Evolutionary conservation across 2,329 filamentous ascomycete species (phyloP).

Genomic region (Colletotrichum sp.): DNA sequence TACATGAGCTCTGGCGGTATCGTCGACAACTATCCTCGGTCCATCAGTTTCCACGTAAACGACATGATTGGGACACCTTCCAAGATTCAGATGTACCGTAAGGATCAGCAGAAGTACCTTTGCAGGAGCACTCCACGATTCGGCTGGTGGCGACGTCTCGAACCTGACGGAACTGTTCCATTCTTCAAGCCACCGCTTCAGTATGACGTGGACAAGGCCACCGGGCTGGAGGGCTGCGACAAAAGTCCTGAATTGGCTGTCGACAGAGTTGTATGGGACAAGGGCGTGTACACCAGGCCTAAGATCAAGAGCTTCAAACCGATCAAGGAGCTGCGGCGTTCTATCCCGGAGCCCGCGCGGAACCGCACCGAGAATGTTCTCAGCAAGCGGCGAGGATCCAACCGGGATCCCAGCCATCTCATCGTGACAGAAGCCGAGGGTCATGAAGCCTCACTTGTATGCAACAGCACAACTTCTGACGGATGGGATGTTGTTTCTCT

Average conservation of each 20-base stretch:
- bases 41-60: constrained; percentile 25
- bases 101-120: constrained; percentile 13
- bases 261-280: constrained; percentile 19
- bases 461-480: constrained; percentile 29
- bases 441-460: constrained; percentile 35
- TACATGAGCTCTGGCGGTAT: constrained; percentile 25
- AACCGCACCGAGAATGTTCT: neutral
- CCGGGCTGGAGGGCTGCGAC: constrained; percentile 9
- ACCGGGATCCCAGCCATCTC: constrained; percentile 15
- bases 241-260: constrained; percentile 19
- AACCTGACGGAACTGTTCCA: constrained; percentile 25
- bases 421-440: constrained; percentile 24
- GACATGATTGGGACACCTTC: constrained; percentile 22
- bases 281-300: neutral
- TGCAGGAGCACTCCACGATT: constrained; percentile 27
- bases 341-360: neutral
- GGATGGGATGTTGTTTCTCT: constrained; percentile 37
- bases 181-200: constrained; percentile 29
- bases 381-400: neutral
- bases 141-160: constrained; percentile 21
- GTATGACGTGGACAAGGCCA: constrained; percentile 21
- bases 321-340: neutral
- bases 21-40: constrained; percentile 7
- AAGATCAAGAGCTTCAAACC: neutral
- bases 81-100: constrained; percentile 19